These are phyloP conservation scores for Pseudopithomyces chartarum DNA, from an alignment of 2,329 filamentous ascomycete species.

Conservation along the genomic window DNA sequence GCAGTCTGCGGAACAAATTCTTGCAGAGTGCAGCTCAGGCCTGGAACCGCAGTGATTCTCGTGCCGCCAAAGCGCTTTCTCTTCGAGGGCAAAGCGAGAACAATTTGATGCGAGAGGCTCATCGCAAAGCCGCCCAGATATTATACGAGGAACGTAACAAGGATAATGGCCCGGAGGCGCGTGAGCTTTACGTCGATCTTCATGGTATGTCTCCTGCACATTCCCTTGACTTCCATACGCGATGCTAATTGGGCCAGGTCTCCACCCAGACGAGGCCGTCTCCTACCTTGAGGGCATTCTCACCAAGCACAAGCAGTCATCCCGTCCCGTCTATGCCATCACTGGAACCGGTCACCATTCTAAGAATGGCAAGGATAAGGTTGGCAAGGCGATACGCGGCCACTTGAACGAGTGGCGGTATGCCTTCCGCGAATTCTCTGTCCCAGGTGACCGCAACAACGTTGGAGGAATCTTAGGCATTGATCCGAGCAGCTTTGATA, in stretches of 20 bases:
- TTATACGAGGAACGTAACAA: slow-evolving; percentile 94
- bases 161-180: slow-evolving; percentile 56
- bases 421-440: slow-evolving; percentile 92
- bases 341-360: slow-evolving; percentile 96
- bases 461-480: slow-evolving; percentile 69
- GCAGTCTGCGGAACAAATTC: slow-evolving; percentile 95
- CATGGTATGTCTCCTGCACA: slow-evolving; percentile 61
- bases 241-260: slow-evolving; percentile 51
- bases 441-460: slow-evolving; percentile 91
- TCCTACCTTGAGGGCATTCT: slow-evolving; percentile 90
- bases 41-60: slow-evolving; percentile 97
- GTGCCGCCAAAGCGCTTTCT: slow-evolving; percentile 92
- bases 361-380: slow-evolving; percentile 98
- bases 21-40: slow-evolving; percentile 95
- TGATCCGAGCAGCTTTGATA: slow-evolving; percentile 65
- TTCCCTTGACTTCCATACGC: neutral
- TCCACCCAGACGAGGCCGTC: slow-evolving; percentile 97
- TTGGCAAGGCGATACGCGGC: slow-evolving; percentile 87
- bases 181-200: slow-evolving; percentile 91
- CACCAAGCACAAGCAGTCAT: slow-evolving; percentile 75
- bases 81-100: slow-evolving; percentile 96
- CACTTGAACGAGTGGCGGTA: slow-evolving; percentile 97
- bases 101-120: slow-evolving; percentile 94
- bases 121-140: slow-evolving; percentile 88
- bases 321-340: slow-evolving; percentile 86